Conservation (phyloP, 2,329 filamentous ascomycete species). For the Botrytis aclada region DNA sequence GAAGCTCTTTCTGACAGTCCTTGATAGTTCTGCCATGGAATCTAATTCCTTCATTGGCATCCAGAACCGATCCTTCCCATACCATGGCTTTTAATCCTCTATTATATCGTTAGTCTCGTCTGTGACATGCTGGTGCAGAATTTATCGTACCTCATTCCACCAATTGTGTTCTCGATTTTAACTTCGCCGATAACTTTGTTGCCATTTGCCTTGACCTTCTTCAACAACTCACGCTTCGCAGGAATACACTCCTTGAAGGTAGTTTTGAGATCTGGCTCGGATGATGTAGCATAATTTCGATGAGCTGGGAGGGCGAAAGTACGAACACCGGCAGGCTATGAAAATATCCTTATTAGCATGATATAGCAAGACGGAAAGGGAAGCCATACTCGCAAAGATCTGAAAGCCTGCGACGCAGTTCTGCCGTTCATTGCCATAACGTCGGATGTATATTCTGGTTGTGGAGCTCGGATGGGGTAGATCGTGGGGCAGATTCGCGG, state of each 20-base stretch:
- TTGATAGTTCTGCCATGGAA: conserved; percentile 98
- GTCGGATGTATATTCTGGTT: background rate
- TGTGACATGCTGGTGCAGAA: background rate
- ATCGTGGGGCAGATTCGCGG: conserved; percentile 19
- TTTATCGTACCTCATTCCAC: conserved; percentile 73
- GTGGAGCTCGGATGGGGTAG: conserved; percentile 18
- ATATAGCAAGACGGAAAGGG: background rate
- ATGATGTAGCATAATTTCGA: conserved; percentile 67
- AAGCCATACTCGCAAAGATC: conserved; percentile 58
- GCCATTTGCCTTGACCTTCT: conserved; percentile 84
- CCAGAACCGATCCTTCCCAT: conserved; percentile 96
- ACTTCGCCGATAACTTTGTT: conserved; percentile 85
- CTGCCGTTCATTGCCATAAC: conserved; percentile 64
- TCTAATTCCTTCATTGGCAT: conserved; percentile 94
- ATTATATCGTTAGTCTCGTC: conserved; percentile 25
- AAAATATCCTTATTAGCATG: conserved; percentile 14
- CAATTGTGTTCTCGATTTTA: conserved; percentile 89
- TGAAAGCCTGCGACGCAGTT: conserved; percentile 59
- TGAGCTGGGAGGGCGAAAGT: conserved; percentile 37
- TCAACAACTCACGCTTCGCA: conserved; percentile 87
- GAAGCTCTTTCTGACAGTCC: conserved; percentile 90
- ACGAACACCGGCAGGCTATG: conserved; percentile 37
- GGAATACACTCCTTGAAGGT: conserved; percentile 82
- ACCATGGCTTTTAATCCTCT: conserved; percentile 94
- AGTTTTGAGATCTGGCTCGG: conserved; percentile 86